Conservation (phyloP, 2,329 filamentous ascomycete genomes). For the Ceratocystiopsis minuta region DNA sequence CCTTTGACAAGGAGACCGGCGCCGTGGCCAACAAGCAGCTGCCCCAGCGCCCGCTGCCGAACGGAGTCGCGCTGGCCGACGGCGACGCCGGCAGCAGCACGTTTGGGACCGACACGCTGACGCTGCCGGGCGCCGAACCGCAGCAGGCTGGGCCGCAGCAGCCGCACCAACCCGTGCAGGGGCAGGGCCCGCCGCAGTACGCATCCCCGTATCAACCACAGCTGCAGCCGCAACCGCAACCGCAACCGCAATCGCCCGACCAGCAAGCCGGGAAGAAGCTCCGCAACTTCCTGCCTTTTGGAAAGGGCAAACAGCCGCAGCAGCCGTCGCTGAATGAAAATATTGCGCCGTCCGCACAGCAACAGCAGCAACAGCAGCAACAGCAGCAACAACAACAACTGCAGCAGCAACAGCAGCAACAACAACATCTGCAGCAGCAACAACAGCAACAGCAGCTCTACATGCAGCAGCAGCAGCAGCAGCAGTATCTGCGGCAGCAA, state of each 20-base stretch:
- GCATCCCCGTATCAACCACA: neutral
- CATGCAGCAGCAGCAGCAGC: no score
- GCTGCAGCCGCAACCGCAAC: neutral
- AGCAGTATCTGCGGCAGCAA: slow-evolving; percentile 5
- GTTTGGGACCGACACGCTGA: neutral
- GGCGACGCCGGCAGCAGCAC: neutral
- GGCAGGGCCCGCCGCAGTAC: neutral
- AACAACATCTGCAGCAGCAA: slow-evolving; percentile 5
- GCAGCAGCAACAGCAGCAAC: neutral
- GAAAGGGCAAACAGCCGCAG: slow-evolving; percentile 3
- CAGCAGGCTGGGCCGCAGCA: neutral
- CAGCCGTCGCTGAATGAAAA: no score
- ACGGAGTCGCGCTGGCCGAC: neutral
- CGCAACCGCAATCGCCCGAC: neutral
- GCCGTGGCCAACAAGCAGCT: no score
- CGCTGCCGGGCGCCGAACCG: slow-evolving; percentile 1
- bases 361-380: neutral
- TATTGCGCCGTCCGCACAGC: neutral
- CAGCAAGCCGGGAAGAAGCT: slow-evolving; percentile 4
- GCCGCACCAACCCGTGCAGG: neutral
- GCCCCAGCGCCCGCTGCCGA: slow-evolving; percentile 3
- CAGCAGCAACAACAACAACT: neutral
- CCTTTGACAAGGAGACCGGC: slow-evolving; percentile 35
- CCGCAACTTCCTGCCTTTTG: slow-evolving; percentile 3
- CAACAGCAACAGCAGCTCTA: neutral